These are phyloP conservation scores for Colletotrichum chrysophilum DNA, from an alignment of 2,329 filamentous ascomycete species.

Conservation along the genomic window DNA sequence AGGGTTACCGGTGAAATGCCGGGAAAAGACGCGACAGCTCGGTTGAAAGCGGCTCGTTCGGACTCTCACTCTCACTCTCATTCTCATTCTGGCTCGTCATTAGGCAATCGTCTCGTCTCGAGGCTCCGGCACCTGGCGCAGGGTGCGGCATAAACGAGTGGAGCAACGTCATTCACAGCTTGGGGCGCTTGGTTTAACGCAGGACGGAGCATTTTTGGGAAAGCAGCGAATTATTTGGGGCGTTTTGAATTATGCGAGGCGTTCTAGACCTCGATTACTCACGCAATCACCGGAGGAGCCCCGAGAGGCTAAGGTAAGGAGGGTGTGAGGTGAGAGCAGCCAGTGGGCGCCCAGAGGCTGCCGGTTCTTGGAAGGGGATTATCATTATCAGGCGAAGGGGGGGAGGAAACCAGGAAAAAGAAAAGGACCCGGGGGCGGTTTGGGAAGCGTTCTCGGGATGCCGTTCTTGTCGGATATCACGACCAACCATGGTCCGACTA, in stretches of 20 bases:
- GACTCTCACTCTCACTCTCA: background rate
- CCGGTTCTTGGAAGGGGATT: background rate
- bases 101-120: background rate
- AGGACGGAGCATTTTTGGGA: background rate
- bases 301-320: background rate
- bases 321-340: background rate
- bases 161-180: background rate
- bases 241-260: constrained; percentile 10
- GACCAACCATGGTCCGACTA: background rate
- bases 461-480: background rate
- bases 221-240: background rate
- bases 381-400: background rate
- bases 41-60: background rate
- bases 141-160: background rate
- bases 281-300: background rate
- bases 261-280: background rate
- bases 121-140: background rate
- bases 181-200: background rate
- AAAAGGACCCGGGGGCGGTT: background rate
- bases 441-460: background rate
- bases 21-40: background rate
- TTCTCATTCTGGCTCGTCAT: background rate
- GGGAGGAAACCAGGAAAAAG: background rate
- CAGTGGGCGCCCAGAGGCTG: background rate
- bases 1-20: background rate